phyloP scores from a whole-genome alignment of 2,329 filamentous ascomycete genomes.

The Pleoardoris graminearum region DNA sequence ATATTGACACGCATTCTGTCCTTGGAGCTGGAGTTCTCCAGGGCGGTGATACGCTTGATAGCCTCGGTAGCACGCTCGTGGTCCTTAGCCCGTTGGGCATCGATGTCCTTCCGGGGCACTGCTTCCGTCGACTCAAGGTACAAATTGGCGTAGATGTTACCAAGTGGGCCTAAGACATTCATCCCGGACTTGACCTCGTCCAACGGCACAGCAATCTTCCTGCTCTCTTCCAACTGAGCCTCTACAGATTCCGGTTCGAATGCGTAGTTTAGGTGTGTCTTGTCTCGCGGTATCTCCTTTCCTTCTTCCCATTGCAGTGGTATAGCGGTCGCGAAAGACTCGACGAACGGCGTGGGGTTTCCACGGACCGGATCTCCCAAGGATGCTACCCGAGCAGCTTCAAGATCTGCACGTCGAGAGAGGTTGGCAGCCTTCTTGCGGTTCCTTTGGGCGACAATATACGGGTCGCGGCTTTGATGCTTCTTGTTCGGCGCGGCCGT shows the following conservation, averaged over 20 bases:
- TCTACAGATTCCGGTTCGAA: constrained; percentile 70
- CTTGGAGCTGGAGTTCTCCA: constrained; percentile 76
- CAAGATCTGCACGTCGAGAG: constrained; percentile 71
- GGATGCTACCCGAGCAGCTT: constrained; percentile 63
- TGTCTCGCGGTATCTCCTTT: constrained; percentile 30
- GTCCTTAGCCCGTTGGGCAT: constrained; percentile 33
- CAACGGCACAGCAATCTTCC: constrained; percentile 65
- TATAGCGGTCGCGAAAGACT: constrained; percentile 71
- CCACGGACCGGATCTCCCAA: constrained; percentile 81
- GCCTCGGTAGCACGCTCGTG: constrained; percentile 75
- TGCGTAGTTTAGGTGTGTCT: constrained; percentile 71
- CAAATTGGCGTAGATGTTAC: background rate
- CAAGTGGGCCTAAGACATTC: too few relatives aligned
- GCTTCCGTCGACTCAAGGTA: too few relatives aligned
- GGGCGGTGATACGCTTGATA: constrained; percentile 74
- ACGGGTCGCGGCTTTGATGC: constrained; percentile 75
- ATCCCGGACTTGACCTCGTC: constrained; percentile 19
- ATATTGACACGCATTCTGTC: constrained; percentile 83
- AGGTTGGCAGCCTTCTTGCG: constrained; percentile 84
- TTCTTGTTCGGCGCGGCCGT: constrained; percentile 67
- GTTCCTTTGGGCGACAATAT: constrained; percentile 76
- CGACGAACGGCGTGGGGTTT: constrained; percentile 76
- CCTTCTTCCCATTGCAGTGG: constrained; percentile 31
- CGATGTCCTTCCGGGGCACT: constrained; percentile 25
- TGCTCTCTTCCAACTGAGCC: constrained; percentile 67